Evolutionary conservation across 1,284 basidiomycete genomes (phyloP).

Genomic region (Boletus mariae): DNA sequence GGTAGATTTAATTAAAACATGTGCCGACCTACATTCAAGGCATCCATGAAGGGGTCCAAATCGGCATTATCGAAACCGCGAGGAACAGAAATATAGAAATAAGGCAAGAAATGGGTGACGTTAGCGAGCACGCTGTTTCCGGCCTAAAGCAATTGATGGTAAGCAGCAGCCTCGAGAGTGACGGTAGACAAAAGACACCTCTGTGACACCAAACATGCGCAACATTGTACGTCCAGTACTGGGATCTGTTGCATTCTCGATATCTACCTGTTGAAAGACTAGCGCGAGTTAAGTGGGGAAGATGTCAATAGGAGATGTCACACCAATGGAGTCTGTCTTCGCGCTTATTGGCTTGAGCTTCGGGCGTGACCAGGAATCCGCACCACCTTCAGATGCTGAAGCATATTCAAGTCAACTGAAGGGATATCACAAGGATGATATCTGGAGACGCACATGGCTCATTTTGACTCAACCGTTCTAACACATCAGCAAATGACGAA

Average conservation of each 20-base stretch:
- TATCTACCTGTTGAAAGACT: constrained; percentile 94
- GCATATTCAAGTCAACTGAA: background rate
- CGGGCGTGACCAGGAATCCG: constrained; percentile 78
- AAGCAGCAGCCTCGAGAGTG: background rate
- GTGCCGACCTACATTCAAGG: constrained; percentile 67
- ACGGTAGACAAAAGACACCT: constrained; percentile 43
- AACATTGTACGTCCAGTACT: constrained; percentile 49
- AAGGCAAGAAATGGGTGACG: constrained; percentile 81
- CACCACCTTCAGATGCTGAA: constrained; percentile 68
- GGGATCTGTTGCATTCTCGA: constrained; percentile 68
- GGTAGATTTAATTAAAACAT: background rate
- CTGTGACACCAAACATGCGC: constrained; percentile 86
- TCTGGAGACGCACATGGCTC: constrained; percentile 37
- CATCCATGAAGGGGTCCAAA: constrained; percentile 57
- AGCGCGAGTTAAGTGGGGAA: constrained; percentile 2
- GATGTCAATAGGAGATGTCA: constrained; percentile 10
- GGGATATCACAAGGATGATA: background rate
- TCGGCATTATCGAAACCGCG: constrained; percentile 76
- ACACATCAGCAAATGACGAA: constrained; percentile 71
- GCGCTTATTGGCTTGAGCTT: constrained; percentile 52
- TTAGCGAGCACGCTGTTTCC: constrained; percentile 87
- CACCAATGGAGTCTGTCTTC: constrained; percentile 60
- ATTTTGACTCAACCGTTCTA: constrained; percentile 73
- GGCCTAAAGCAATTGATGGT: constrained; percentile 39
- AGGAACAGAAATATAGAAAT: constrained; percentile 87